Evolutionary conservation across 2,329 filamentous ascomycete species (phyloP).

Genomic region (Fusarium keratoplasticum): DNA sequence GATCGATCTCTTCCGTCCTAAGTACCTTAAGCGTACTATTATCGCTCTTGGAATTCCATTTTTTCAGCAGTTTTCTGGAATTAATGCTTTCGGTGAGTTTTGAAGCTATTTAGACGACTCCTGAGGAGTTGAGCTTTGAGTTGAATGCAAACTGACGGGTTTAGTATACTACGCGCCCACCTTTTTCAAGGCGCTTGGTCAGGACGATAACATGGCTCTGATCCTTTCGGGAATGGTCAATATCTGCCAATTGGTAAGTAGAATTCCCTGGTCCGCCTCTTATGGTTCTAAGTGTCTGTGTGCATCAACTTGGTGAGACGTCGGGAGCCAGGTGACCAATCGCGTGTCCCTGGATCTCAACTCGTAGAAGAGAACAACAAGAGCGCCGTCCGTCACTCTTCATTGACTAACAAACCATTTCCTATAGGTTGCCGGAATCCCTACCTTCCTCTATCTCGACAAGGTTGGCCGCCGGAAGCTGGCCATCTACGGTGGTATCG

Average conservation of each 20-base stretch:
- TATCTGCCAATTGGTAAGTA: not conserved
- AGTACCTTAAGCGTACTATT: slow-evolving; percentile 55
- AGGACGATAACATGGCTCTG: not conserved
- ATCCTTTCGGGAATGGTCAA: not conserved
- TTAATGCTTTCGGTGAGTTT: not conserved
- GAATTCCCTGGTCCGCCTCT: not conserved
- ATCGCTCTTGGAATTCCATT: not conserved
- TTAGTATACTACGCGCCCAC: not conserved
- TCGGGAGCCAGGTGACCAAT: not conserved
- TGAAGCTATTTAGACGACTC: no score
- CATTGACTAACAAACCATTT: no score
- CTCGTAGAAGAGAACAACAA: not conserved
- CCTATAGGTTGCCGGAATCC: slow-evolving; percentile 34
- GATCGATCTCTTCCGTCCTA: slow-evolving; percentile 59
- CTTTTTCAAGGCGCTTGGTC: not conserved
- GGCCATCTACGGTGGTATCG: slow-evolving; percentile 31
- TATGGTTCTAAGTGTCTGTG: not conserved
- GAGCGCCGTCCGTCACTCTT: not conserved
- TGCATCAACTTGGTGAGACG: not conserved
- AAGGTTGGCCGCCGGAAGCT: slow-evolving; percentile 46
- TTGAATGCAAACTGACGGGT: not conserved
- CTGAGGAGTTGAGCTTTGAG: not conserved
- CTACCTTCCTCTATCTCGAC: slow-evolving; percentile 47
- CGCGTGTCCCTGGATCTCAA: not conserved
- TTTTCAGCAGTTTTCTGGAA: not conserved